phyloP scores from a whole-genome alignment of 2,329 filamentous ascomycete genomes.

The Colletotrichum sp. region DNA sequence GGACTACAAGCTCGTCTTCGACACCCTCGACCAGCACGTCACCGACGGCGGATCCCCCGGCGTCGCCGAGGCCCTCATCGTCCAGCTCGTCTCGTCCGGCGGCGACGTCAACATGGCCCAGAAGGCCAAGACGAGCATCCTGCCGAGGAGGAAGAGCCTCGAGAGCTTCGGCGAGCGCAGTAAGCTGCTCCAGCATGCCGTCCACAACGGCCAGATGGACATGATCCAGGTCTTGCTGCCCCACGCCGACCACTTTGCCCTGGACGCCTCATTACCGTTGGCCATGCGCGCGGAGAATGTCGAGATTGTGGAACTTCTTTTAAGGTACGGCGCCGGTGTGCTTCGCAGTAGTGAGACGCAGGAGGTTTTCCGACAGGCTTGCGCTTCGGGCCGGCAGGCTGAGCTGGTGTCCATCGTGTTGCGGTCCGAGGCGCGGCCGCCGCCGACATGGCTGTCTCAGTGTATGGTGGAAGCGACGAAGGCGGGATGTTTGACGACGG shows the following conservation, averaged over 20 bases:
- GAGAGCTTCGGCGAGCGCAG: slow-evolving; percentile 54
- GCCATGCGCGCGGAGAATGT: slow-evolving; percentile 51
- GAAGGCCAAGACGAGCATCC: slow-evolving; percentile 52
- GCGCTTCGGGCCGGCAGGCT: slow-evolving; percentile 47
- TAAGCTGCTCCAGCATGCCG: slow-evolving; percentile 55
- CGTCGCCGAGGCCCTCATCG: slow-evolving; percentile 61
- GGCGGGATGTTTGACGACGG: slow-evolving; percentile 55
- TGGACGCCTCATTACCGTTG: slow-evolving; percentile 54
- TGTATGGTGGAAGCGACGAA: slow-evolving; percentile 56
- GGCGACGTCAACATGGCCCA: slow-evolving; percentile 53
- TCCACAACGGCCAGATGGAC: slow-evolving; percentile 53
- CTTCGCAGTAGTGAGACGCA: slow-evolving; percentile 47
- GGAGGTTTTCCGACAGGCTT: slow-evolving; percentile 58
- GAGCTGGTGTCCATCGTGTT: slow-evolving; percentile 54
- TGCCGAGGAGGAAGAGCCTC: slow-evolving; percentile 54
- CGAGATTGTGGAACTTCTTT: slow-evolving; percentile 50
- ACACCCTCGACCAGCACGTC: slow-evolving; percentile 55
- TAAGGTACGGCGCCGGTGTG: slow-evolving; percentile 52
- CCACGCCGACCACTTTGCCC: slow-evolving; percentile 54
- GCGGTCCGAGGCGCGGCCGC: slow-evolving; percentile 52
- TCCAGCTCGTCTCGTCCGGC: slow-evolving; percentile 52
- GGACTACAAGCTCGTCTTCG: slow-evolving; percentile 59
- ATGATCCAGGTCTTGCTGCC: slow-evolving; percentile 60
- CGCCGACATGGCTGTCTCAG: slow-evolving; percentile 48
- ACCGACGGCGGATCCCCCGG: slow-evolving; percentile 54